These are phyloP conservation scores for Solanum pinnatisectum DNA, from an alignment of 257 asterid genomes.

Conservation along the genomic window DNA sequence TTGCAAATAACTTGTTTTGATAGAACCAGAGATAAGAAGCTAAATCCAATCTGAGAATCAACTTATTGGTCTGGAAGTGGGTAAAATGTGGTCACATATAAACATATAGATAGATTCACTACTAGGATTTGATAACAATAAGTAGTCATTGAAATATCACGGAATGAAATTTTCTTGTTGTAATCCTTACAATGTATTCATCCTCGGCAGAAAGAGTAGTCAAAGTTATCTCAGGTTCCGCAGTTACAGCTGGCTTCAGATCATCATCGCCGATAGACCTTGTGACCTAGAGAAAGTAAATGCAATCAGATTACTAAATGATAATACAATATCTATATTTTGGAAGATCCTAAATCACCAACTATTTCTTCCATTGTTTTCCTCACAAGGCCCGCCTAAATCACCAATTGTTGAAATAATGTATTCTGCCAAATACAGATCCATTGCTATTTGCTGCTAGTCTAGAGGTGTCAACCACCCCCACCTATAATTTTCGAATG, in stretches of 20 bases:
- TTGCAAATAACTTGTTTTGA: neutral
- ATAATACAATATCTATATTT: neutral
- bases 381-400: neutral
- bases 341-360: neutral
- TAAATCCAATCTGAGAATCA: neutral
- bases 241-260: slow-evolving; percentile 87
- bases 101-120: neutral
- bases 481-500: neutral
- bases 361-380: neutral
- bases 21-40: neutral
- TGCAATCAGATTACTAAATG: neutral
- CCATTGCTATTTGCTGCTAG: neutral
- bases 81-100: neutral
- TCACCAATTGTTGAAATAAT: neutral
- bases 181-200: slow-evolving; percentile 61
- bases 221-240: slow-evolving; percentile 80
- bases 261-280: slow-evolving; percentile 92
- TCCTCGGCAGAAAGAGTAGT: slow-evolving; percentile 48
- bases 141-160: neutral
- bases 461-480: neutral
- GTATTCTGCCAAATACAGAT: neutral
- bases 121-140: neutral
- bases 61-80: neutral
- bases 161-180: neutral
- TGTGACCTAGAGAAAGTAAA: slow-evolving; percentile 46